Conservation (phyloP, 208 protist species). For the Trypanosoma caninum region DNA sequence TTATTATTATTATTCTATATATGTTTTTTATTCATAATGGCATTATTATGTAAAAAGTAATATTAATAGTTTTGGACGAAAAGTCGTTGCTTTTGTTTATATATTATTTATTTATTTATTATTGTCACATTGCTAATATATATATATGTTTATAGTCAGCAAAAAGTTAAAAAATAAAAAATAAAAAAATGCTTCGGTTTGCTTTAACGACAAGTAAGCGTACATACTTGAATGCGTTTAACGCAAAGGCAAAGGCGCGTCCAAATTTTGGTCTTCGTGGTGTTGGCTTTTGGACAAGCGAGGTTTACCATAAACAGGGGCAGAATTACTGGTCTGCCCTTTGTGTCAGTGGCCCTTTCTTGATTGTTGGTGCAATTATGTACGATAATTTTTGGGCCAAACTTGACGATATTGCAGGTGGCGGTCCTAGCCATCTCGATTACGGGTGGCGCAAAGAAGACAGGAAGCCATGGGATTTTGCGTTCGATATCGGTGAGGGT, state of each 20-base stretch:
- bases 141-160: too few relatives aligned
- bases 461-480: constrained; percentile 87
- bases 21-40: too few relatives aligned
- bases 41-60: too few relatives aligned
- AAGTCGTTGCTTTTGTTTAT: too few relatives aligned
- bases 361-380: constrained; percentile 71
- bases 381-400: constrained; percentile 81
- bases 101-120: too few relatives aligned
- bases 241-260: constrained; percentile 82
- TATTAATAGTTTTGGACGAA: too few relatives aligned
- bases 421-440: constrained; percentile 70
- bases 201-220: constrained; percentile 66
- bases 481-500: constrained; percentile 86
- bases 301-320: constrained; percentile 76
- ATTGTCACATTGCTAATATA: too few relatives aligned
- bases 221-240: constrained; percentile 81
- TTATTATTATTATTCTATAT: too few relatives aligned
- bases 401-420: constrained; percentile 78
- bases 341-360: constrained; percentile 47
- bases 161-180: constrained; percentile 10
- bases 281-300: constrained; percentile 76
- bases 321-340: constrained; percentile 78
- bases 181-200: constrained; percentile 54
- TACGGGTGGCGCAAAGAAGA: constrained; percentile 75
- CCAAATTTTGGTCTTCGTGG: constrained; percentile 86